Evolutionary conservation across 345 rosid genomes (phyloP).

Genomic region (Theobroma cacao): DNA sequence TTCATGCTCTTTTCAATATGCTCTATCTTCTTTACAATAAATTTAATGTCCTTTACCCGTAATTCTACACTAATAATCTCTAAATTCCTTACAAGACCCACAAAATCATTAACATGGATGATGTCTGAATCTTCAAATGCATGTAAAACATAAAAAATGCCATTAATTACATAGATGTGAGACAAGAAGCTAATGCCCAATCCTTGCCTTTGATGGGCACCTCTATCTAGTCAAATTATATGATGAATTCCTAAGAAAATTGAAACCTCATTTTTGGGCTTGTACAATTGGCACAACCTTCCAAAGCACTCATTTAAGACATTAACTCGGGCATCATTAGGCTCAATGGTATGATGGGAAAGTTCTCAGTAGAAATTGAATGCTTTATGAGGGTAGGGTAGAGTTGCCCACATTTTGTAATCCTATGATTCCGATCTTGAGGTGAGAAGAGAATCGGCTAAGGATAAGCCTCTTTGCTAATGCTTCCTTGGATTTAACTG

Average conservation of each 20-base stretch:
- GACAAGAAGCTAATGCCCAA: conserved; percentile 95
- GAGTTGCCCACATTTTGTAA: conserved; percentile 97
- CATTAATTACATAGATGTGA: conserved; percentile 97
- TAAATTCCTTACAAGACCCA: conserved; percentile 93
- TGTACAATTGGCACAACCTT: conserved; percentile 81
- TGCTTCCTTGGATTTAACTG: conserved; percentile 82
- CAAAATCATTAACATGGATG: conserved; percentile 88
- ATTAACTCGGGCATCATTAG: conserved; percentile 90
- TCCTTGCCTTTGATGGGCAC: conserved; percentile 97
- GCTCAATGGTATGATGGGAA: conserved; percentile 96
- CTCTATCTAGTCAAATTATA: conserved; percentile 92
- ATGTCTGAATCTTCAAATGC: conserved; percentile 97
- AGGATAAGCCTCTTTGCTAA: conserved; percentile 88
- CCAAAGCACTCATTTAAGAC: conserved; percentile 90
- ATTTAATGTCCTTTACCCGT: conserved; percentile 93
- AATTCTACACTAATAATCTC: conserved; percentile 79
- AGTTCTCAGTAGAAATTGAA: conserved; percentile 94
- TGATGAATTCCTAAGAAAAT: conserved; percentile 96
- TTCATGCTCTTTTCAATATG: conserved; percentile 98
- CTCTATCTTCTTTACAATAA: conserved; percentile 70
- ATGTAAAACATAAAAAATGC: conserved; percentile 93
- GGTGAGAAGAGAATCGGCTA: conserved; percentile 98
- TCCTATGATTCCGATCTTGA: conserved; percentile 98
- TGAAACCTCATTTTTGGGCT: conserved; percentile 89
- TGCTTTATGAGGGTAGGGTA: conserved; percentile 93